Evolutionary conservation across 805 yeast genomes (phyloP).

Genomic region (Candida golubevii): DNA sequence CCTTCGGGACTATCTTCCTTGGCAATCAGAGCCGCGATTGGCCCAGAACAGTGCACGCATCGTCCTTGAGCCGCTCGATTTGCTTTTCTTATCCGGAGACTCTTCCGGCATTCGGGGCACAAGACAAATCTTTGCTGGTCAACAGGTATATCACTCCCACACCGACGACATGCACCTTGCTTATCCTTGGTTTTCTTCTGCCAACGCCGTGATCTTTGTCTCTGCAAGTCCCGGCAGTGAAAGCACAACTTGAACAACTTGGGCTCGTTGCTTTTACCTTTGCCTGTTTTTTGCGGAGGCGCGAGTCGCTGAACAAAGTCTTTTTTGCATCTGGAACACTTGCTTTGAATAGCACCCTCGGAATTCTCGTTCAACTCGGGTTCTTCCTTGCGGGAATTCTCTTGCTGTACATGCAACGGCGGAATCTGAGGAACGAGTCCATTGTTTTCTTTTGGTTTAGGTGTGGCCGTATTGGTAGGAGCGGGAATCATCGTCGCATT

Average conservation of each 20-base stretch:
- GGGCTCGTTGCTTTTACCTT: slow-evolving; percentile 32
- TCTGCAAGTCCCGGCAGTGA: slow-evolving; percentile 61
- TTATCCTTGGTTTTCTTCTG: slow-evolving; percentile 56
- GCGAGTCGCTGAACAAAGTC: slow-evolving; percentile 45
- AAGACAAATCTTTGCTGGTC: slow-evolving; percentile 52
- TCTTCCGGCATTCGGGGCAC: slow-evolving; percentile 56
- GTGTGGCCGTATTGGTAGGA: slow-evolving; percentile 1
- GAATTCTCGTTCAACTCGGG: slow-evolving; percentile 5
- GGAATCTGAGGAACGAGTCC: slow-evolving; percentile 34
- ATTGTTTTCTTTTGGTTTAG: slow-evolving; percentile 10
- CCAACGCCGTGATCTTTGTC: slow-evolving; percentile 63
- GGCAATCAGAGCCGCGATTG: slow-evolving; percentile 39
- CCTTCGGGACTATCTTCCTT: slow-evolving; percentile 22
- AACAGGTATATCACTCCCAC: slow-evolving; percentile 52
- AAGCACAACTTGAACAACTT: slow-evolving; percentile 53
- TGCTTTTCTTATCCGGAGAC: slow-evolving; percentile 52
- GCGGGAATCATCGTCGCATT: slow-evolving; percentile 10
- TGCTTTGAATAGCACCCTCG: slow-evolving; percentile 11
- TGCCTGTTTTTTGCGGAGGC: slow-evolving; percentile 26
- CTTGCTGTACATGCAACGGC: slow-evolving; percentile 42
- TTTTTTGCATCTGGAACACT: slow-evolving; percentile 59
- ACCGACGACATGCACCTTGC: slow-evolving; percentile 60
- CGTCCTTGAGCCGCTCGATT: slow-evolving; percentile 57
- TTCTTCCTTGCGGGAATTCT: slow-evolving; percentile 20
- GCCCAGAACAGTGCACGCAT: slow-evolving; percentile 68